Base-by-base conservation (phyloP, 805 yeast genomes). In the Ascoidea rubescens region DNA sequence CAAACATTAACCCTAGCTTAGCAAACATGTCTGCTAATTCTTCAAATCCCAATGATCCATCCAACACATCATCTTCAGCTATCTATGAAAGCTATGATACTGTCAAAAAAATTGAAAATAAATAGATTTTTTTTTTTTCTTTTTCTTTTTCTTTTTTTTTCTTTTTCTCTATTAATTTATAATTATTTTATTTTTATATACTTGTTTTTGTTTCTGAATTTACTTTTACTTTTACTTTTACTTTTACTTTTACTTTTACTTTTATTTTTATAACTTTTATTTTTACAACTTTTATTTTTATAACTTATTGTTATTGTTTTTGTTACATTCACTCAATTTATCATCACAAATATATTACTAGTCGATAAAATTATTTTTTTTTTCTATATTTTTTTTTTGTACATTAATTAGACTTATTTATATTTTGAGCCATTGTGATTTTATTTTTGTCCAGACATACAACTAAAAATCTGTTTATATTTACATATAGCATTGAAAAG, bases 281-380 rank as follows among this genome's bases (percentile, higher is more conserved):
- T 33, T 33, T 33, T 6, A 7, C 10, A 7, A 33, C 10, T 33
- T 33, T 33, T 33, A 33, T 33, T 33, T 33, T 66, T 76, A 30
- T 62, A 75, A 49, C 73, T 72, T 57, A 67, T 64, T 33, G 68
- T 63, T 7, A 57, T 67, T 21, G 28, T 21, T 21, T 21, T 21
- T 21, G 28, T 21, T 21, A 21, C 28, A 21, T 21, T 21, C 28
- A 21, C 28, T 21, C 28, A 21, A 21, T 21, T 21, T 21, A 21
- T 21, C 28, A 21, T 21, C 28, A 21, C 28, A 21, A 21, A 21
- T 21, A 21, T 21, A 21, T 21, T 21, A 21, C 28, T 21, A 21
- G 28, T 21, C 28, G 28, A 21, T 21, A 21, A 21, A 21, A 21
- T 21, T 21, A 21, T 21, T 21, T 21, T 21, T 21, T 21, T 21